Base-by-base conservation (phyloP, 1,139 yeast genomes). In the Lodderomyces metapsilosis region DNA sequence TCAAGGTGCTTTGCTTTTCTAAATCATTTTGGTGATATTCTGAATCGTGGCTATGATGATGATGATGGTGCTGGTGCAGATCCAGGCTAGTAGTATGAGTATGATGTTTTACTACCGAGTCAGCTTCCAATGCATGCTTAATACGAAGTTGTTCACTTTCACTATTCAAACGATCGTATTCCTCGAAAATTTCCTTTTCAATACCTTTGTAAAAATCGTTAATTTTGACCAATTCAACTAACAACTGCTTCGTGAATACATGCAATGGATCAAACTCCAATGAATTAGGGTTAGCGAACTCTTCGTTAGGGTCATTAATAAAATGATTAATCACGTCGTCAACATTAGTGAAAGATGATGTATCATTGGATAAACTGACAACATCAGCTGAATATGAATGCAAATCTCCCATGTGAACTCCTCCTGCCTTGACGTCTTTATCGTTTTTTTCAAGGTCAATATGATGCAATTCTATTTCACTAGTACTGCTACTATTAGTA, bases 181-280 rank as follows among this genome's bases (percentile, higher is more conserved):
- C 77, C 11, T 51, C 59, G 42, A 58, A 68, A 3, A 81, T 61
- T 48, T 76, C 78, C 16, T 58, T 56, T 53, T 79, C 84, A 43
- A 77, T 80, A 5, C 53, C 50, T 32, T 57, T 54, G 56, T 74
- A 82, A 53, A 84, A 84, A n/a, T 57, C 57, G 54, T 76, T 75
- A 34, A 85, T 72, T 53, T 82, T 82, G 30, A 55, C 53, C 44
- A 81, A 67, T 55, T 84, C 89, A 22, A 56, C 59, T 51, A 82
- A 72, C 43, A 84, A 66, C 13, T 80, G 78, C 40, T 65, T 61
- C 30, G 68, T 51, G 49, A 84, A 84, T 1, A 70, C 67, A 21
- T 63, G 66, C 38, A 74, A 68, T 2, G 84, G 80, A 50, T 78
- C 80, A 25, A 58, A 58, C 2, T 39, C 36, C 8, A 47, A 44